Percentiles rank a stretch among this genome's conserved stretches.
phyloP scores from a whole-genome alignment of 2,329 filamentous ascomycete species.

The Aspergillus versicolor region DNA sequence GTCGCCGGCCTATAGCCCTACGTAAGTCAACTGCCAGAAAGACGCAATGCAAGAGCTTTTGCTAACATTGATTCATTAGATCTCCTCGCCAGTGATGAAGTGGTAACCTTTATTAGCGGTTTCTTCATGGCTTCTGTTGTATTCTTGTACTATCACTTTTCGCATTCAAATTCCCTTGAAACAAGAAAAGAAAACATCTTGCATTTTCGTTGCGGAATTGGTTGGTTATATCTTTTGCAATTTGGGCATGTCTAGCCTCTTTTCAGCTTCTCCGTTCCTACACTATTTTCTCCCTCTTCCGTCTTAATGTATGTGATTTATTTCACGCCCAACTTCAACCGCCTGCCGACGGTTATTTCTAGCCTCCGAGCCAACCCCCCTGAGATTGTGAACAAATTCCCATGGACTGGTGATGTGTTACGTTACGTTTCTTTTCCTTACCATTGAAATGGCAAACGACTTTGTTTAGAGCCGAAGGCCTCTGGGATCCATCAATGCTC shows the following conservation, averaged over 20 bases:
- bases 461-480: slow-evolving; percentile 21
- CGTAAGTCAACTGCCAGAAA: slow-evolving; percentile 30
- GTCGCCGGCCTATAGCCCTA: slow-evolving; percentile 44
- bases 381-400: slow-evolving; percentile 34
- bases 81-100: slow-evolving; percentile 45
- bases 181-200: slow-evolving; percentile 37
- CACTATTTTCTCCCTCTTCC: background rate
- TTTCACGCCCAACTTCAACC: slow-evolving; percentile 21
- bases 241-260: slow-evolving; percentile 29
- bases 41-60: background rate
- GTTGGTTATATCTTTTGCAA: slow-evolving; percentile 39
- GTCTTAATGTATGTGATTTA: slow-evolving; percentile 34
- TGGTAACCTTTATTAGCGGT: slow-evolving; percentile 21
- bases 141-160: slow-evolving; percentile 41
- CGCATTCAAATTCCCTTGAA: slow-evolving; percentile 17
- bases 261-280: slow-evolving; percentile 16
- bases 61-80: slow-evolving; percentile 24
- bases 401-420: slow-evolving; percentile 24
- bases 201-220: slow-evolving; percentile 37
- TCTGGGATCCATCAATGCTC: background rate
- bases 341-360: slow-evolving; percentile 19
- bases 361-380: slow-evolving; percentile 24
- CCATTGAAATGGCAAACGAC: slow-evolving; percentile 26
- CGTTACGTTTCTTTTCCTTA: slow-evolving; percentile 15
- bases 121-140: slow-evolving; percentile 24